A percentile compares a stretch with the other conserved stretches of the same genome.
Evolutionary conservation across 805 yeast genomes (phyloP).

Genomic region (Yarrowia bubula): DNA sequence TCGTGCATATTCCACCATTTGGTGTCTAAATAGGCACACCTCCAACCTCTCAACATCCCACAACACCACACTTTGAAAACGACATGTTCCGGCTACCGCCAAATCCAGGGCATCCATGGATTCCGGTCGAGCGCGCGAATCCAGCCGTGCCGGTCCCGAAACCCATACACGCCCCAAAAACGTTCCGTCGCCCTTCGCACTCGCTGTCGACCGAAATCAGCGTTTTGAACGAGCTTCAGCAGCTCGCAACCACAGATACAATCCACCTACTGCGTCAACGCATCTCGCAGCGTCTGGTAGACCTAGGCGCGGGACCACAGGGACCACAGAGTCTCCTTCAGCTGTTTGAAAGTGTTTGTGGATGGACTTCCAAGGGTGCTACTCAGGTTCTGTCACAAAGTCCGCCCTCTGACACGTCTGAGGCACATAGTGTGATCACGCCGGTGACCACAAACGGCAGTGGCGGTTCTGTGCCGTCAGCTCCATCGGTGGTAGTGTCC

Average conservation of each 20-base stretch:
- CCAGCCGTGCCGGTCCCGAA: background rate
- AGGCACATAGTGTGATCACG: background rate
- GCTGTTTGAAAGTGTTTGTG: background rate
- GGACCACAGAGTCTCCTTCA: background rate
- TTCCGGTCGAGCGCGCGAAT: background rate
- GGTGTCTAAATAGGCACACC: background rate
- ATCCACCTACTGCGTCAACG: background rate
- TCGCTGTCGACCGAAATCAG: background rate
- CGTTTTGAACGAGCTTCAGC: background rate
- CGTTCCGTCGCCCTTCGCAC: background rate
- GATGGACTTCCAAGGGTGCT: background rate
- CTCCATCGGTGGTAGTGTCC: background rate
- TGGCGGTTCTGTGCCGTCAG: background rate
- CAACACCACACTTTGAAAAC: background rate
- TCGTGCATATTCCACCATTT: background rate
- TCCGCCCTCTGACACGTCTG: background rate
- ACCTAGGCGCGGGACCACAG: background rate
- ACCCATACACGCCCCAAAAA: too few relatives aligned
- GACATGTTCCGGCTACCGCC: slow-evolving; percentile 17
- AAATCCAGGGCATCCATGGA: slow-evolving; percentile 3
- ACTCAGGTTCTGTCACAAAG: background rate
- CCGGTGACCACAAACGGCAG: slow-evolving; percentile 12
- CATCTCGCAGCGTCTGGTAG: background rate
- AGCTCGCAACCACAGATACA: background rate
- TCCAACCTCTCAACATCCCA: too few relatives aligned